phyloP scores from a whole-genome alignment of 495 filamentous ascomycete genomes.

The Parmelia sp. region DNA sequence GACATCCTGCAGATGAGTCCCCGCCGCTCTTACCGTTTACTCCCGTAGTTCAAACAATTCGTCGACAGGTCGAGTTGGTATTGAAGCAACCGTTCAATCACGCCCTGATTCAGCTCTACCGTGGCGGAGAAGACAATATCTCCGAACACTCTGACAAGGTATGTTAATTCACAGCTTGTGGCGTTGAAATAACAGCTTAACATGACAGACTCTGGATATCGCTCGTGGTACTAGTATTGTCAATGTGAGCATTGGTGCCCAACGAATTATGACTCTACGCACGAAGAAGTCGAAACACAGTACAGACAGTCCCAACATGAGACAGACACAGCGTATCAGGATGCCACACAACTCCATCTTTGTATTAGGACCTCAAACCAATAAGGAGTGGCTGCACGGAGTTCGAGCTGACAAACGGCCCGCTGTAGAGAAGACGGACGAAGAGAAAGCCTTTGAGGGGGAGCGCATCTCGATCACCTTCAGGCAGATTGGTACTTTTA shows the following conservation, averaged over 20 bases:
- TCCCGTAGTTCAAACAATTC: constrained; percentile 60
- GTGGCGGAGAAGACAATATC: constrained; percentile 84
- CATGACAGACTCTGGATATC: constrained; percentile 68
- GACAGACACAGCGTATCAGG: constrained; percentile 57
- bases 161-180: not conserved
- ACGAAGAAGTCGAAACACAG: constrained; percentile 57
- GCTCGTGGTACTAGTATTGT: constrained; percentile 72
- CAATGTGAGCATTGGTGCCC: constrained; percentile 87
- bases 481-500: constrained; percentile 78
- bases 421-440: constrained; percentile 52
- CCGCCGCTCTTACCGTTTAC: constrained; percentile 73
- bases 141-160: constrained; percentile 92
- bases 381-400: constrained; percentile 80
- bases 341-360: constrained; percentile 89
- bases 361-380: constrained; percentile 72
- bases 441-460: constrained; percentile 66
- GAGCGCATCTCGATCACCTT: constrained; percentile 91
- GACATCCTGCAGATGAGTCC: constrained; percentile 88
- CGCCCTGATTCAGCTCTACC: constrained; percentile 88
- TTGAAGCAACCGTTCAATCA: constrained; percentile 85
- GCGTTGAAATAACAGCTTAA: not conserved
- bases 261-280: constrained; percentile 84
- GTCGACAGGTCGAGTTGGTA: constrained; percentile 55
- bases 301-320: constrained; percentile 24
- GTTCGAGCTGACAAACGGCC: constrained; percentile 82